phyloP scores from a whole-genome alignment of 331 rosid species.

The Phaseolus coccineus region DNA sequence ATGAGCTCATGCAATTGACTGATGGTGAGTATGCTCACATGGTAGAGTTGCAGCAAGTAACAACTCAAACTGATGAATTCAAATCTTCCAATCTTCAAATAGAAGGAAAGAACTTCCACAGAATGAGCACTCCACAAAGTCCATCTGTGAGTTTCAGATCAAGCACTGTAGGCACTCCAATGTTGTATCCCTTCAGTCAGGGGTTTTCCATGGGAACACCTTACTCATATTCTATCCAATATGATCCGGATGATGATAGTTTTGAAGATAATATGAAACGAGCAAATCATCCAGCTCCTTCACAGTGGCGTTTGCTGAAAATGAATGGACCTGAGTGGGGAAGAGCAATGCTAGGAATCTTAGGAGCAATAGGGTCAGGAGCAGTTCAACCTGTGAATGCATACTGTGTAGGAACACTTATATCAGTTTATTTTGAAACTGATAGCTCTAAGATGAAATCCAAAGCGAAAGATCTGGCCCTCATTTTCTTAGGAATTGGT shows the following conservation, averaged over 20 bases:
- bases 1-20: slow-evolving; percentile 66
- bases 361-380: slow-evolving; percentile 91
- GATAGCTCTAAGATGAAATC: slow-evolving; percentile 59
- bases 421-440: slow-evolving; percentile 71
- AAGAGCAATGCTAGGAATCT: slow-evolving; percentile 73
- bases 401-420: slow-evolving; percentile 76
- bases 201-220: slow-evolving; percentile 80
- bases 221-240: slow-evolving; percentile 76
- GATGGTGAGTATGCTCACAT: slow-evolving; percentile 74
- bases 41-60: slow-evolving; percentile 77
- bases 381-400: slow-evolving; percentile 92
- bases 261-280: slow-evolving; percentile 55
- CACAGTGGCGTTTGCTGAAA: slow-evolving; percentile 75
- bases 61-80: slow-evolving; percentile 57
- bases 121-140: slow-evolving; percentile 64
- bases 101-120: slow-evolving; percentile 56
- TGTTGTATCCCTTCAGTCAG: slow-evolving; percentile 59
- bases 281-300: slow-evolving; percentile 66
- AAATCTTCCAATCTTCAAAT: slow-evolving; percentile 48
- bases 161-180: slow-evolving; percentile 60
- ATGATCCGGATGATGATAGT: slow-evolving; percentile 68
- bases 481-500: slow-evolving; percentile 75
- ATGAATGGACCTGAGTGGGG: slow-evolving; percentile 86
- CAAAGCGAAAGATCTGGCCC: slow-evolving; percentile 64
- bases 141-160: slow-evolving; percentile 70